Evolutionary conservation across 2,329 filamentous ascomycete species (phyloP), one percentile per base, ranked within the genome.

Genomic region (Diplodia scrobiculata): DNA sequence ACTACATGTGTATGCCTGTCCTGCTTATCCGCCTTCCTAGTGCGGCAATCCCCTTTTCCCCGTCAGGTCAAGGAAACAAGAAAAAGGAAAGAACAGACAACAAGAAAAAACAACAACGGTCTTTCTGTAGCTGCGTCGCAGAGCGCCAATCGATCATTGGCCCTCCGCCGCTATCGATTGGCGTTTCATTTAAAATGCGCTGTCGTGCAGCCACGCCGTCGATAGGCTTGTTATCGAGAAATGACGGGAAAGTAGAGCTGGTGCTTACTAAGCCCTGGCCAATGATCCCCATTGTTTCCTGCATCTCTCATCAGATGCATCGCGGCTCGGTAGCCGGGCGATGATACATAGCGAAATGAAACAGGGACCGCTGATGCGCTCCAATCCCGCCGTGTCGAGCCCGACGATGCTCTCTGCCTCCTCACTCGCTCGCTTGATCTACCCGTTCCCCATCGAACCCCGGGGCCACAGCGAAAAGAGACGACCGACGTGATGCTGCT

Each of bases 281-380:
- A 7, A 14, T 34, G 51, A 29, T 53, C 51, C 5, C 27, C 13
- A 53, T 53, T 9, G n/a, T 53, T n/a, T 32, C 14, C 21, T n/a
- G 34, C 53, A 32, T 48, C 36, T 25, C 21, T 47, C 38, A 60
- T 19, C 53, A 21, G 21, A 19, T 27, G 19, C 55, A 32, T 27
- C 51, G 51, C 34, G 34, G 34, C 52, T 38, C 36, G 36, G n/a
- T 9, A 25, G 34, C 27, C 25, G 51, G 25, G 3, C 32, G 32
- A 55, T n/a, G 36, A 19, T 27, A 21, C 32, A 50, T 50, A 50
- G 41, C 58, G 58, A 62, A 50, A 62, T 62, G 58, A 62, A 47
- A 45, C 58, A 47, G 50, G 58, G 45, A 62, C 25, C 45, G 25
- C 17, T 13, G 29, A 13, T 29, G 41, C n/a, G 6, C 11, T 34